phyloP scores from a whole-genome alignment of 805 yeast genomes.

The Monosporozyma servazzii region DNA sequence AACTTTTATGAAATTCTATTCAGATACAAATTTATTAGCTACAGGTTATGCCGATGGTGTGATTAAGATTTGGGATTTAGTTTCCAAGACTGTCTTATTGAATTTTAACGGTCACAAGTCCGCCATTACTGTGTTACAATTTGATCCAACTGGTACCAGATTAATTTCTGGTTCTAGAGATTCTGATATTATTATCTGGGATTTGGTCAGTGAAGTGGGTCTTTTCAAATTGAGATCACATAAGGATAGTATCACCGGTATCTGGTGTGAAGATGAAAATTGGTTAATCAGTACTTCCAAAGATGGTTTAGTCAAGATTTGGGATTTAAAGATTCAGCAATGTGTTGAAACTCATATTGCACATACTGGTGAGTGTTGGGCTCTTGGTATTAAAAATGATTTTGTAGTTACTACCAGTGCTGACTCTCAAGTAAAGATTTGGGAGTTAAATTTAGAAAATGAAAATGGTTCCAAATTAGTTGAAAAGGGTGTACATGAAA shows the following conservation, averaged over 20 bases:
- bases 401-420: slow-evolving; percentile 64
- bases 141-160: slow-evolving; percentile 77
- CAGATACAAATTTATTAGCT: slow-evolving; percentile 60
- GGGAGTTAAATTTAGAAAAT: slow-evolving; percentile 55
- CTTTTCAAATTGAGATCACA: slow-evolving; percentile 81
- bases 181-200: slow-evolving; percentile 84
- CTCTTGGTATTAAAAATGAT: slow-evolving; percentile 43
- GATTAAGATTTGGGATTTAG: slow-evolving; percentile 83
- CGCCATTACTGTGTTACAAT: slow-evolving; percentile 56
- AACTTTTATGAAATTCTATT: slow-evolving; percentile 49
- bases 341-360: slow-evolving; percentile 93
- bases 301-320: slow-evolving; percentile 84
- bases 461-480: slow-evolving; percentile 39
- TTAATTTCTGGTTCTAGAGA: slow-evolving; percentile 82
- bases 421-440: slow-evolving; percentile 74
- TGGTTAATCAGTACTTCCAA: slow-evolving; percentile 72
- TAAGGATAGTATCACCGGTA: slow-evolving; percentile 77
- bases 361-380: slow-evolving; percentile 91
- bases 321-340: slow-evolving; percentile 87
- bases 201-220: slow-evolving; percentile 86
- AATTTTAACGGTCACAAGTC: slow-evolving; percentile 88
- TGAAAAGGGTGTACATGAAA: slow-evolving; percentile 60
- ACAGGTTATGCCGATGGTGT: slow-evolving; percentile 88
- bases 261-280: slow-evolving; percentile 45
- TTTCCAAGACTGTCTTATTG: slow-evolving; percentile 68